Evolutionary conservation across 441 rosid species (phyloP), one percentile per base, ranked within the genome.

Genomic region (Theobroma grandiflorum): DNA sequence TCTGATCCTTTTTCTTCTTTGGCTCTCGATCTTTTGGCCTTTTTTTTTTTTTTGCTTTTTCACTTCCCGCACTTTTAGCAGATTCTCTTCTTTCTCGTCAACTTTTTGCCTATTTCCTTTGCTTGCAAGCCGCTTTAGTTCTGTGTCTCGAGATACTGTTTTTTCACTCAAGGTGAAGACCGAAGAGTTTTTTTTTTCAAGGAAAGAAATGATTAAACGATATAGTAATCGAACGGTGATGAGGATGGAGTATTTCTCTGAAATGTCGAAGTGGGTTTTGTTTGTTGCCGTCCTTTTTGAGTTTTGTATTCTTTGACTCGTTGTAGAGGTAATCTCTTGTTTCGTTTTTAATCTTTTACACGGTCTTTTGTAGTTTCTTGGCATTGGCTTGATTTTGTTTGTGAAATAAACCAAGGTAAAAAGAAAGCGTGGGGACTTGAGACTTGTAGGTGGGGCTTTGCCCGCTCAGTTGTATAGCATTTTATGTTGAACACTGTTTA

Each of bases 381-480:
- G 62, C 75, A 37, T 38, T 61, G 49, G 52, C 14, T 73, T 55
- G 83, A 77, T 49, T 79, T 75, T 80, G 76, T 77, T 63, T 43
- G 78, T 79, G 77, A 75, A 85, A 77, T 73, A 62, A 64, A 67
- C 76, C 9, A 59, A 43, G 59, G 37, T 47, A 50, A n/a, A 82
- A 80, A 79, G 43, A 26, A 72, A 65, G 83, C 5, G 85, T 76
- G 88, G 89, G 90, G 89, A 84, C 88, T 77, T 43, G 64, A 65
- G 82, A 83, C 74, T 31, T 40, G 57, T 66, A 3, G 78, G 74
- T 76, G 79, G 75, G 62, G 78, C 63, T 79, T 75, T 61, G 47
- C 80, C 82, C 73, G 72, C 58, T 71, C 72, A 74, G 74, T 76
- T 37, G 59, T 53, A 2, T 22, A 69, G 73, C 68, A 69, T 57